phyloP scores from a whole-genome alignment of 2,329 filamentous ascomycete species.

The Phoma herbarum region DNA sequence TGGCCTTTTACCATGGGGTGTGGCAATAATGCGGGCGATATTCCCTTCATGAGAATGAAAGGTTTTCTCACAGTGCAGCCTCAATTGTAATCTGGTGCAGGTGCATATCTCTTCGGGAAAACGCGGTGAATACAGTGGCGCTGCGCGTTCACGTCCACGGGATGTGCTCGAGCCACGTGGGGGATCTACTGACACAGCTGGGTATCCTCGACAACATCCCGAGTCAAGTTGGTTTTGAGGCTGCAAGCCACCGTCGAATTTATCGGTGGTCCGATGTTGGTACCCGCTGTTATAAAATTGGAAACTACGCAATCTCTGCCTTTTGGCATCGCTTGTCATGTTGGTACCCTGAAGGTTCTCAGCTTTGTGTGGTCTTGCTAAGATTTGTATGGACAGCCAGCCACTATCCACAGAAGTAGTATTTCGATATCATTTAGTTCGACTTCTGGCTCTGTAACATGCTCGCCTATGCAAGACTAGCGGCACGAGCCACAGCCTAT shows the following conservation, averaged over 20 bases:
- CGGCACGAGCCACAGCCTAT: conserved; percentile 15
- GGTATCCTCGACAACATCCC: conserved; percentile 22
- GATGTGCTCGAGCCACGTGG: conserved; percentile 19
- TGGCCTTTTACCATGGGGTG: conserved; percentile 23
- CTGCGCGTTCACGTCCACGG: conserved; percentile 19
- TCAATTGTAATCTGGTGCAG: conserved; percentile 1
- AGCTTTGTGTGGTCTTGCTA: background rate
- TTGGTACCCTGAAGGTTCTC: background rate
- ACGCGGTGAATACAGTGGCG: conserved; percentile 16
- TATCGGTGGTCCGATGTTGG: background rate
- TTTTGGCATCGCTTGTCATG: background rate
- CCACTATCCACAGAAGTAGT: conserved; percentile 10
- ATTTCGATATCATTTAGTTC: conserved; percentile 16
- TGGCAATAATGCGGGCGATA: conserved; percentile 29
- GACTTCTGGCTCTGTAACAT: conserved; percentile 1
- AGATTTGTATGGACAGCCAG: conserved; percentile 12
- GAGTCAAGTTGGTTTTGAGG: conserved; percentile 8
- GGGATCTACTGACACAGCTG: conserved; percentile 24
- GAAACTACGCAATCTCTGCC: background rate
- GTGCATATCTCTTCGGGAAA: conserved; percentile 13
- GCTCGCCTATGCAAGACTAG: conserved; percentile 18
- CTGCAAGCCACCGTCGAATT: conserved; percentile 1
- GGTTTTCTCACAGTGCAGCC: conserved; percentile 4
- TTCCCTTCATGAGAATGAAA: conserved; percentile 12
- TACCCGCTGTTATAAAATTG: conserved; percentile 4